Evolutionary conservation across 805 yeast species (phyloP).

Genomic region (Candida railenensis): DNA sequence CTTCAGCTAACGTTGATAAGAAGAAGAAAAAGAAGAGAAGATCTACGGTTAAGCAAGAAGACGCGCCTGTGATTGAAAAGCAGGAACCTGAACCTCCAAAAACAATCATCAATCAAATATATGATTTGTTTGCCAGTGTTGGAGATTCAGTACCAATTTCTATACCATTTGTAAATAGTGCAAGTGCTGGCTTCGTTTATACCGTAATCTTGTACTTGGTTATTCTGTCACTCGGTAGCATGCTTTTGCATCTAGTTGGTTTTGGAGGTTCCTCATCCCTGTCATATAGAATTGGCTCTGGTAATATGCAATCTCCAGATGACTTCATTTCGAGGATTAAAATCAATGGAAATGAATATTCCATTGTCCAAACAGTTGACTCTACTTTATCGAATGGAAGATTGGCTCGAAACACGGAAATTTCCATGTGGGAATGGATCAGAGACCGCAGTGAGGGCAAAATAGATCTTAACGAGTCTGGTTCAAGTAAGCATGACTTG

Average conservation of each 20-base stretch:
- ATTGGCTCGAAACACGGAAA: slow-evolving; percentile 48
- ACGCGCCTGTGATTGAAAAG: slow-evolving; percentile 8
- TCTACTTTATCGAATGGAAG: slow-evolving; percentile 25
- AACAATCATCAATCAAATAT: slow-evolving; percentile 16
- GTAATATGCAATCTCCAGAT: slow-evolving; percentile 9
- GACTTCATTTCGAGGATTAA: slow-evolving; percentile 14
- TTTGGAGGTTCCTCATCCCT: slow-evolving; percentile 15
- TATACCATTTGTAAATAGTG: slow-evolving; percentile 22
- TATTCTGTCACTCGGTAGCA: neutral
- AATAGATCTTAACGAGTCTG: slow-evolving; percentile 4
- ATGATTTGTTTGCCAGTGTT: slow-evolving; percentile 19
- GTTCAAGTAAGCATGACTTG: neutral
- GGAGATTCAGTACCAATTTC: slow-evolving; percentile 25
- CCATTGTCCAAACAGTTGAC: slow-evolving; percentile 41
- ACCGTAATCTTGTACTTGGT: slow-evolving; percentile 15
- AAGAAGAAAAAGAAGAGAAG: slow-evolving; percentile 11
- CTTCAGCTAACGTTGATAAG: slow-evolving; percentile 9
- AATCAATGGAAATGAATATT: slow-evolving; percentile 35
- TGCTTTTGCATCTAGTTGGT: slow-evolving; percentile 6
- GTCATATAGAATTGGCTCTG: slow-evolving; percentile 14
- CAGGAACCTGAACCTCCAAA: slow-evolving; percentile 11
- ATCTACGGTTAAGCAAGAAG: slow-evolving; percentile 12
- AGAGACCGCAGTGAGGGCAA: slow-evolving; percentile 28
- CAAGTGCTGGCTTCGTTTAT: slow-evolving; percentile 20
- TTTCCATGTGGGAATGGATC: slow-evolving; percentile 74